Base-by-base conservation (phyloP, 1,139 yeast genomes). In the Kodamaea sp. region DNA sequence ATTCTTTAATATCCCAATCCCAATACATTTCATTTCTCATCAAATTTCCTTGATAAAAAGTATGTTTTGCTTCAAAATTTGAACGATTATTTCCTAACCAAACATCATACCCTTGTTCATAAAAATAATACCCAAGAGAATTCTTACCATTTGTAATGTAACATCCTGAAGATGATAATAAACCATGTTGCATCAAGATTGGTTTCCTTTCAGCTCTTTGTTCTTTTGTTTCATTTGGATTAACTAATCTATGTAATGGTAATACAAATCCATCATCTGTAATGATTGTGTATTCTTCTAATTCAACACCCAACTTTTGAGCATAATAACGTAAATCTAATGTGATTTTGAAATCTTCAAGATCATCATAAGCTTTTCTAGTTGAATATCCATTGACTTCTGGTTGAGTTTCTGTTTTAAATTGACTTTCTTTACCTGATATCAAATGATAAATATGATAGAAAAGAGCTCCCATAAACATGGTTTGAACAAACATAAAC, bases 11-110 rank as follows among this genome's bases (percentile, higher is more conserved):
- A 52, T 87, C 90, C 98, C 98, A 92, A 49, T 85, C 79, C 95
- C 94, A 84, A 43, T 62, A 70, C 39, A 55, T 65, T 63, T 78
- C 62, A 65, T 63, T 42, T 70, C 77, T 63, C 79, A 78, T 49
- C 53, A 66, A 43, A 63, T 66, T 42, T 46, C 70, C 63, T 61
- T 67, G 43, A 46, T 52, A 48, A n/a, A 42, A 52, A 1, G 62
- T 54, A 58, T 86, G 94, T 39, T 72, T 66, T 0, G 95, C 87
- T 30, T 73, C 68, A 57, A 89, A 87, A 27, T 96, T 94, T 45
- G 95, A 81, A 43, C 98, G 66, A 57, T 90, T 90, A 55, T 90
- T 89, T 1, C 97, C 97, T 39, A 92, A 61, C 97, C 97, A 92
- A 1, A 92, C 92, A 51, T 92, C 97, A 56, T 73, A 88, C 0